These are phyloP conservation scores for Stipa capillata DNA, from an alignment of 176 grass and related monocot genomes.

Conservation along the genomic window DNA sequence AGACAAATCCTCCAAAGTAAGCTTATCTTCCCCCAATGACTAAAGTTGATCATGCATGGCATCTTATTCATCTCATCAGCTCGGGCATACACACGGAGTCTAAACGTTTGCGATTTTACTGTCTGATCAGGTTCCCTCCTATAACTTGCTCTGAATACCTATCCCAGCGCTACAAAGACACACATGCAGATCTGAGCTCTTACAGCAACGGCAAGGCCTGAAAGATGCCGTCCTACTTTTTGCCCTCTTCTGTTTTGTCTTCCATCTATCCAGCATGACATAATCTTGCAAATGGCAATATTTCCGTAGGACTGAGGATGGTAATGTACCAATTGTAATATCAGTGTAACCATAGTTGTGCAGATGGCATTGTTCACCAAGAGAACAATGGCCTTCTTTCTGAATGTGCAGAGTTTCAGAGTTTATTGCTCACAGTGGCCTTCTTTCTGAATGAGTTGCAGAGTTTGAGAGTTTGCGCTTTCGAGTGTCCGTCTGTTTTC, in stretches of 20 bases:
- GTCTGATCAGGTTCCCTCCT: slow-evolving; percentile 61
- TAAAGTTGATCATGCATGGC: background rate
- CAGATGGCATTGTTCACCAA: background rate
- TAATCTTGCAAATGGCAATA: slow-evolving; percentile 2
- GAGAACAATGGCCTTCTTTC: background rate
- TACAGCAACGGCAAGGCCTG: slow-evolving; percentile 40
- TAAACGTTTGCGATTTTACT: background rate
- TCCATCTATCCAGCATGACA: background rate
- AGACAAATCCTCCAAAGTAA: slow-evolving; percentile 93
- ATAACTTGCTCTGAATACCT: slow-evolving; percentile 69
- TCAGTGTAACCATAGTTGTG: slow-evolving; percentile 7
- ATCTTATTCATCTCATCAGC: background rate
- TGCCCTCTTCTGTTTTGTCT: background rate
- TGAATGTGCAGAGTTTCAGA: background rate
- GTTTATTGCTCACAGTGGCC: background rate
- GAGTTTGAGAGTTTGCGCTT: background rate
- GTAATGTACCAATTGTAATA: background rate
- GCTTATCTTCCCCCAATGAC: background rate
- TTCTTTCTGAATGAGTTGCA: background rate
- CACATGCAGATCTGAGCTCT: slow-evolving; percentile 48
- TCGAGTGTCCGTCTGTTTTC: background rate
- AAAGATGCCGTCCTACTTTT: background rate
- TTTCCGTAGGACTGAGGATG: background rate
- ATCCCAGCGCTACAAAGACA: slow-evolving; percentile 65
- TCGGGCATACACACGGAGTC: background rate